Conservation (phyloP, 805 yeast species). For the Ogataea angusta region DNA sequence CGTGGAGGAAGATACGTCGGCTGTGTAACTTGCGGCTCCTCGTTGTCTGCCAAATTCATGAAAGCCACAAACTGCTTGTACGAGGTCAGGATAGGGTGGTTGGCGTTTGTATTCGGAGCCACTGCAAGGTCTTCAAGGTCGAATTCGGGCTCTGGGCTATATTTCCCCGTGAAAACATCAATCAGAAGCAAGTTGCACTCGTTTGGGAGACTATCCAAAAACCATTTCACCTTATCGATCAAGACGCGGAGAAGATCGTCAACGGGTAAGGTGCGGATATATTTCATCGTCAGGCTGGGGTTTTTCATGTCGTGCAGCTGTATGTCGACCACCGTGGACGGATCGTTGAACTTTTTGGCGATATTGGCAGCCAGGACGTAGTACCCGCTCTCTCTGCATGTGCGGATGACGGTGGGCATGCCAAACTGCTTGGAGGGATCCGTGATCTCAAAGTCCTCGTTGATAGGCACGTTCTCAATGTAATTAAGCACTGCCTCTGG, state of each 20-base stretch:
- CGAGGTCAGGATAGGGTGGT: constrained; percentile 48
- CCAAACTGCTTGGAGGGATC: constrained; percentile 50
- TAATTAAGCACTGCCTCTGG: constrained; percentile 56
- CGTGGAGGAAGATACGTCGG: constrained; percentile 90
- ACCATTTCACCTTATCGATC: constrained; percentile 46
- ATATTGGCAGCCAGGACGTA: constrained; percentile 62
- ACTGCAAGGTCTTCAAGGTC: constrained; percentile 16
- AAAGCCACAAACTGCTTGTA: constrained; percentile 42
- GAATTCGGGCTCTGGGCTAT: constrained; percentile 41
- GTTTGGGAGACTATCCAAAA: constrained; percentile 68
- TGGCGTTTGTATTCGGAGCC: constrained; percentile 8
- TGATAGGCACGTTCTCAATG: constrained; percentile 39
- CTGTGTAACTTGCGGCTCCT: constrained; percentile 21
- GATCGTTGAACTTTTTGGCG: constrained; percentile 69
- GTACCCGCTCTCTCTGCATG: constrained; percentile 73
- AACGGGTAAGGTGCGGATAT: constrained; percentile 62
- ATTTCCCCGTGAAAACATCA: constrained; percentile 85
- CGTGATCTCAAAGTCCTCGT: constrained; percentile 35
- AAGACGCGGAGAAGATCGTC: constrained; percentile 76
- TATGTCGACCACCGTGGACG: constrained; percentile 73
- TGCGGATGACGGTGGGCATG: constrained; percentile 58
- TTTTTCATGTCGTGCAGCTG: constrained; percentile 63
- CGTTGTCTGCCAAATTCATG: constrained; percentile 23
- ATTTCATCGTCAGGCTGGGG: constrained; percentile 57
- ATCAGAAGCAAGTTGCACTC: constrained; percentile 81